phyloP scores from a whole-genome alignment of 2,329 filamentous ascomycete species.

The Xylogone sp. region DNA sequence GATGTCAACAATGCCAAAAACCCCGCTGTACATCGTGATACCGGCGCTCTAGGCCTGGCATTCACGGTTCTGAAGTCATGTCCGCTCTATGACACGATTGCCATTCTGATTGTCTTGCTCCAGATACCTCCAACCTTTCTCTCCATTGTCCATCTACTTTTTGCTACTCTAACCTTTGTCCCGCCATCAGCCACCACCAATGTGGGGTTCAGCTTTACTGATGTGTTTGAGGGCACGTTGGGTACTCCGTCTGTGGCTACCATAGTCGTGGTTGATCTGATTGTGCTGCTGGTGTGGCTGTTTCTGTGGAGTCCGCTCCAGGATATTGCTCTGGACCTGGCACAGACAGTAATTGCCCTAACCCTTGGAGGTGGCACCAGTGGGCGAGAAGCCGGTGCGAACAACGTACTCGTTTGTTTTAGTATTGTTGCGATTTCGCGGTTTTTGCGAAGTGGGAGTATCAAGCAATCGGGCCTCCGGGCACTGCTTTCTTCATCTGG shows the following conservation, averaged over 20 bases:
- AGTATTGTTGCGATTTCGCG: slow-evolving; percentile 51
- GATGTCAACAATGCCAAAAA: slow-evolving; percentile 69
- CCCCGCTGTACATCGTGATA: slow-evolving; percentile 63
- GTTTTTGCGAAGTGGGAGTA: slow-evolving; percentile 20
- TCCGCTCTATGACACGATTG: slow-evolving; percentile 90
- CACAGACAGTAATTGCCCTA: slow-evolving; percentile 89
- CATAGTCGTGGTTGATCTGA: slow-evolving; percentile 76
- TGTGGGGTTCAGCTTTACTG: slow-evolving; percentile 68
- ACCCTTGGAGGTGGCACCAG: slow-evolving; percentile 80
- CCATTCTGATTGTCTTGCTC: slow-evolving; percentile 92
- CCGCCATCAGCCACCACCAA: slow-evolving; percentile 77
- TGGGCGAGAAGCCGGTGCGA: slow-evolving; percentile 63
- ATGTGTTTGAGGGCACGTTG: slow-evolving; percentile 84
- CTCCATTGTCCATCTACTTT: slow-evolving; percentile 86
- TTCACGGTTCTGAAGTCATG: slow-evolving; percentile 86
- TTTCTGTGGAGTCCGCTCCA: slow-evolving; percentile 85
- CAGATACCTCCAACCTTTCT: slow-evolving; percentile 86
- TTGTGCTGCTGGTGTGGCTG: slow-evolving; percentile 81
- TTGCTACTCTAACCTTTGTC: slow-evolving; percentile 89
- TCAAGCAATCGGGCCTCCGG: slow-evolving; percentile 23
- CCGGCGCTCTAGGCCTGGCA: slow-evolving; percentile 71
- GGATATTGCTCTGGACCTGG: slow-evolving; percentile 82
- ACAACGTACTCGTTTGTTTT: slow-evolving; percentile 69
- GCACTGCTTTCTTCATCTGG: slow-evolving; percentile 19
- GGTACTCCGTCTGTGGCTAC: slow-evolving; percentile 84